Evolutionary conservation across 1,284 basidiomycete genomes (phyloP), one percentile per base, ranked within the genome.

Genomic region (Golubevia sp.): DNA sequence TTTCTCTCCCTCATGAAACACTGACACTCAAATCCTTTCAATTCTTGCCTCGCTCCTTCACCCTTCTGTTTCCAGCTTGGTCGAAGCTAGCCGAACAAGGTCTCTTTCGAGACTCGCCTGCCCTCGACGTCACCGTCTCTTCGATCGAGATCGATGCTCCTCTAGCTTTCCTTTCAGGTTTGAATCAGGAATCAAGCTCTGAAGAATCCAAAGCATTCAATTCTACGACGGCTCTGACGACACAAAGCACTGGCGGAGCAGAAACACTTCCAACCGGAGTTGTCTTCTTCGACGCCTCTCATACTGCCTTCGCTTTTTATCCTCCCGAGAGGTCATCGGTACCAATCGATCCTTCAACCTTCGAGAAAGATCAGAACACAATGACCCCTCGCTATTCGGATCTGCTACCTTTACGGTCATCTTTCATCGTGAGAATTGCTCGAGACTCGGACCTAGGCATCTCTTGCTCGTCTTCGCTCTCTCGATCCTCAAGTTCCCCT

Each of bases 251-350:
- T 11, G 30, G 30, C 4, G 30, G 30, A 34, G 4, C 30, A 34
- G 30, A 34, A 34, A 11, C 11, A 18, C n/a, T n/a, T n/a, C n/a
- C 44, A n/a, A 34, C 57, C 8, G 38, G 38, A 18, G 38, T 44
- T 27, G 44, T 58, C n/a, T 25, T 58, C 25, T 30, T 58, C 57
- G 57, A 58, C 38, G n/a, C n/a, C 20, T 58, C 57, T 2, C n/a
- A 20, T 3, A 51, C 53, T 18, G 25, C 34, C 11, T 58, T 51
- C 24, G 57, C 57, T 51, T 44, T 58, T 27, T 58, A 58, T 58
- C 57, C 44, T 34, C 21, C 34, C 7, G 21, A 58, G 3, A 34
- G 57, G 13, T n/a, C 49, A 8, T 23, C 13, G 8, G 38, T 58
- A 7, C 20, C 57, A 49, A n/a, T 26, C 44, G 30, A 11, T n/a